Conservation (phyloP, 306 rosid species). For the Quercus parvula region DNA sequence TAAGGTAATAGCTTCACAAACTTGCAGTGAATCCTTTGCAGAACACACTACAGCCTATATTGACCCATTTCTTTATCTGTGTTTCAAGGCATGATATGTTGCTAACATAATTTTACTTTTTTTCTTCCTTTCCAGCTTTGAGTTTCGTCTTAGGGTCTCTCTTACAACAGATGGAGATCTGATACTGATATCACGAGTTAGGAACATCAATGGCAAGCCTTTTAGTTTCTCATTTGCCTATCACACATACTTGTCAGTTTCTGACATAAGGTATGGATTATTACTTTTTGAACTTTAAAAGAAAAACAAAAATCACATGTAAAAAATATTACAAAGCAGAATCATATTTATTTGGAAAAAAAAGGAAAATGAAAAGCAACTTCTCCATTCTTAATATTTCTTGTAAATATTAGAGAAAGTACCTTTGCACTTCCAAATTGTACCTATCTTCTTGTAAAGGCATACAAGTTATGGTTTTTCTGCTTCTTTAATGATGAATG, state of each 20-base stretch:
- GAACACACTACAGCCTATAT: not conserved
- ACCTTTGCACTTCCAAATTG: not conserved
- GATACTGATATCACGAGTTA: conserved; percentile 62
- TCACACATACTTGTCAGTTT: conserved; percentile 78
- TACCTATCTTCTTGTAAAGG: not conserved
- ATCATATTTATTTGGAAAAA: not conserved
- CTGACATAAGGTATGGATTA: conserved; percentile 76
- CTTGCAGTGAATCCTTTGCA: not conserved
- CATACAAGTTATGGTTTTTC: not conserved
- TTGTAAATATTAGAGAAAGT: not conserved
- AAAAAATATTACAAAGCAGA: not conserved
- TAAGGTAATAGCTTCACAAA: not conserved
- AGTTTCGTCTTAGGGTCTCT: conserved; percentile 80
- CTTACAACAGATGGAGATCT: conserved; percentile 61
- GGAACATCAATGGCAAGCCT: conserved; percentile 79
- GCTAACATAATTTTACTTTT: conserved; percentile 19
- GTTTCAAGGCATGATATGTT: conserved; percentile 3
- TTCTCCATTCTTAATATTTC: not conserved
- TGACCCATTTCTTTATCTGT: not conserved
- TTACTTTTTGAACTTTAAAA: conserved; percentile 12
- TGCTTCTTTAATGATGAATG: not conserved
- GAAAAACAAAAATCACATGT: not conserved
- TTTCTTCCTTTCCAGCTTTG: conserved; percentile 54
- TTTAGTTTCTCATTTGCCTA: conserved; percentile 86
- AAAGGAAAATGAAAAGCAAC: not conserved